A percentile compares a stretch with the other conserved stretches of the same genome.
Evolutionary conservation across 1,284 basidiomycete species (phyloP).

Genomic region (Ganoderma multipileum): DNA sequence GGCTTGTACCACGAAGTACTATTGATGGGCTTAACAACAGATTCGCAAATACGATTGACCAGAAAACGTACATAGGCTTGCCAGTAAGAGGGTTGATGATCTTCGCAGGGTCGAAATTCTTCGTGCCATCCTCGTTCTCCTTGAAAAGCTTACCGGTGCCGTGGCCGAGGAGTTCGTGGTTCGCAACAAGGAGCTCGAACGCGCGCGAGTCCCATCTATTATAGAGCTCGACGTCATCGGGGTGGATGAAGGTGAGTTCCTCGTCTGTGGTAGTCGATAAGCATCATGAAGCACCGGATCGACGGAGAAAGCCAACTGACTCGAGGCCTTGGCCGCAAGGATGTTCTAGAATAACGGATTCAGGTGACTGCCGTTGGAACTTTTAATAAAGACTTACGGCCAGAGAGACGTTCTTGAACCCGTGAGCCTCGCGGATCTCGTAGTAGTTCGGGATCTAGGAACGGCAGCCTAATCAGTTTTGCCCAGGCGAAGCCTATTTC

Average conservation of each 20-base stretch:
- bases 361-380: not conserved
- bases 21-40: not conserved
- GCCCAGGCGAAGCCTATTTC: not conserved
- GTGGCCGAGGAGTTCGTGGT: conserved; percentile 84
- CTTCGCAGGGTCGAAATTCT: conserved; percentile 80
- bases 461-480: not conserved
- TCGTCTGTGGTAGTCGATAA: conserved; percentile 56
- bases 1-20: conserved; percentile 85
- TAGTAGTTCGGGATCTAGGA: conserved; percentile 69
- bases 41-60: too few relatives aligned
- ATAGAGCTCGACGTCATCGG: conserved; percentile 72
- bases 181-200: conserved; percentile 87
- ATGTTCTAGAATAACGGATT: conserved; percentile 62
- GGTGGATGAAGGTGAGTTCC: conserved; percentile 81
- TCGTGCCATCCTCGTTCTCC: conserved; percentile 74
- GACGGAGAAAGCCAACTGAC: conserved; percentile 46
- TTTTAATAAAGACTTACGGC: conserved; percentile 52
- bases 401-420: conserved; percentile 86
- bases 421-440: conserved; percentile 77
- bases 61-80: conserved; percentile 63
- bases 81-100: conserved; percentile 81
- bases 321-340: conserved; percentile 83
- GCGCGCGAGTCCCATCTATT: conserved; percentile 78
- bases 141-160: conserved; percentile 84
- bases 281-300: not conserved